Percentiles rank a stretch among this genome's conserved stretches.
phyloP scores from a whole-genome alignment of 75 land plant genomes.

The Sequoia sempervirens region DNA sequence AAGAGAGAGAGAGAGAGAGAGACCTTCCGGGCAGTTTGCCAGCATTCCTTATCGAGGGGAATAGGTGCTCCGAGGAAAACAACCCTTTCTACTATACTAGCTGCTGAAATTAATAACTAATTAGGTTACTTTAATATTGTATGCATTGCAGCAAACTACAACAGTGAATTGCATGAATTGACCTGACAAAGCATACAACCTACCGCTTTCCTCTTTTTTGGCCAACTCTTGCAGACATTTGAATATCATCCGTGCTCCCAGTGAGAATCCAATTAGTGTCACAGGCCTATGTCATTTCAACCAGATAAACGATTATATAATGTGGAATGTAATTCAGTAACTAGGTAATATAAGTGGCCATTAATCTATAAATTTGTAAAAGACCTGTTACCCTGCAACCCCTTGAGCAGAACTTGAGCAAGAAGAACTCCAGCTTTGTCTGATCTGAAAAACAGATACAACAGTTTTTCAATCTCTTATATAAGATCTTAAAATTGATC shows the following conservation, averaged over 20 bases:
- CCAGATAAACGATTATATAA: background rate
- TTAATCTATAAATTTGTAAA: background rate
- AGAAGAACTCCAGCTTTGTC: constrained; percentile 95
- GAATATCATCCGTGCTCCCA: constrained; percentile 94
- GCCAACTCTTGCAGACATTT: constrained; percentile 79
- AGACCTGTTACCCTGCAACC: constrained; percentile 85
- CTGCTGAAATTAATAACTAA: constrained; percentile 28
- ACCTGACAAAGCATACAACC: background rate
- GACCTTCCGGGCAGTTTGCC: constrained; percentile 86
- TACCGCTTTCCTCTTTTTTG: constrained; percentile 73
- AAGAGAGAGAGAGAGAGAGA: background rate
- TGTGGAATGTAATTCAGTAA: background rate
- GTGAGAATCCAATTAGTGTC: constrained; percentile 86
- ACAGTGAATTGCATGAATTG: background rate
- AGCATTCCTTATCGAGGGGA: constrained; percentile 55
- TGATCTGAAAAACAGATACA: constrained; percentile 68
- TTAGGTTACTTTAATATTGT: background rate
- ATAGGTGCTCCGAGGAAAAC: constrained; percentile 95
- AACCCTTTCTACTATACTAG: constrained; percentile 81
- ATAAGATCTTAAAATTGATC: background rate
- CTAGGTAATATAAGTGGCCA: background rate
- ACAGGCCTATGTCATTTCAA: constrained; percentile 70
- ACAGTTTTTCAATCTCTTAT: background rate
- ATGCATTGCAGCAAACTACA: background rate
- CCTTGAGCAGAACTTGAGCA: constrained; percentile 73